These are phyloP conservation scores for Plantago lanceolata DNA, from an alignment of 305 asterid species.

Conservation along the genomic window DNA sequence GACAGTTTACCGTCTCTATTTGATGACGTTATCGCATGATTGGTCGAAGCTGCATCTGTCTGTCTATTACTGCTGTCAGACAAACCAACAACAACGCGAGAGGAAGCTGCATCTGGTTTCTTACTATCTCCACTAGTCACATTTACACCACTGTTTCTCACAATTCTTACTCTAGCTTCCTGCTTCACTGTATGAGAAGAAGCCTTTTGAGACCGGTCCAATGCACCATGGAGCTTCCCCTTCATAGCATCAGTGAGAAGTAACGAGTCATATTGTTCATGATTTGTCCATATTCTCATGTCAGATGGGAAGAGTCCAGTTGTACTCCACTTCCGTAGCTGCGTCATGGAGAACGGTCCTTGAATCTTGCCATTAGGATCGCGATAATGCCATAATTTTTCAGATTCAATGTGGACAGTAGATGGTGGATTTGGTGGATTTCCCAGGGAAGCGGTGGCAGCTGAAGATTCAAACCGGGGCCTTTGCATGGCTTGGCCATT, in stretches of 20 bases:
- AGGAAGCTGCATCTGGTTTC: not conserved
- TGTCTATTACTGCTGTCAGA: conserved; percentile 15
- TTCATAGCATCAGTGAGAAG: conserved; percentile 65
- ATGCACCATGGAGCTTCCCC: conserved; percentile 47
- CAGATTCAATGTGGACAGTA: conserved; percentile 48
- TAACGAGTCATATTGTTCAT: conserved; percentile 65
- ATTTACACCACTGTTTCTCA: conserved; percentile 24
- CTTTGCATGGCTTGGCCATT: conserved; percentile 39
- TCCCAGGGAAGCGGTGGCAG: conserved; percentile 27
- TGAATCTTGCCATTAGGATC: conserved; percentile 88
- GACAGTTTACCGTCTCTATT: not conserved
- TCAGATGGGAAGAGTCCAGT: conserved; percentile 81
- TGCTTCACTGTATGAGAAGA: conserved; percentile 36
- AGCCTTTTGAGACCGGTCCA: conserved; percentile 34
- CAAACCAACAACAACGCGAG: no score
- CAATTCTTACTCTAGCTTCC: conserved; percentile 31
- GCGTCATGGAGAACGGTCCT: conserved; percentile 89
- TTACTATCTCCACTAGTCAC: conserved; percentile 13
- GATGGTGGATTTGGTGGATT: conserved; percentile 44
- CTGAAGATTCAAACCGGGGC: conserved; percentile 44
- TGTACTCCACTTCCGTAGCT: conserved; percentile 78
- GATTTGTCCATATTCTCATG: conserved; percentile 87
- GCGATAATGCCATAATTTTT: conserved; percentile 92
- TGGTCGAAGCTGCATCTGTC: conserved; percentile 20
- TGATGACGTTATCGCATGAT: no score